These are phyloP conservation scores for Deuterostichococcus epilithicus DNA, from an alignment of 139 green algal genomes.

Conservation along the genomic window DNA sequence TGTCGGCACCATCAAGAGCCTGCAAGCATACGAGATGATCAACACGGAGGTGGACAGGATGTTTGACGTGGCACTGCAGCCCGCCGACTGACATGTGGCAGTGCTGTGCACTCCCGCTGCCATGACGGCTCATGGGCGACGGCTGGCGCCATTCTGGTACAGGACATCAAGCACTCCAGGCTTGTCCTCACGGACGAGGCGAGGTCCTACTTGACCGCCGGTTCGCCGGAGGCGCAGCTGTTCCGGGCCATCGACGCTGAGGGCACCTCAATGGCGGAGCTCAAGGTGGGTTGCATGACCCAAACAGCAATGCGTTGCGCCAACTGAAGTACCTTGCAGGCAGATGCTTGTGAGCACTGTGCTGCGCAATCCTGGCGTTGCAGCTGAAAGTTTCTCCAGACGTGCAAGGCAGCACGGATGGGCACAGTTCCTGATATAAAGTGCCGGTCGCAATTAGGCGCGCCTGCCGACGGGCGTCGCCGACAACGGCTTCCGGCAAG, in stretches of 20 bases:
- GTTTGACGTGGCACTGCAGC: too few relatives aligned
- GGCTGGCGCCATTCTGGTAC: neutral
- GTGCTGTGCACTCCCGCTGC: neutral
- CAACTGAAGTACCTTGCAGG: neutral
- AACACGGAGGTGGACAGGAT: conserved; percentile 55
- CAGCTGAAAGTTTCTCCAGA: too few relatives aligned
- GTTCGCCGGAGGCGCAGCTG: conserved; percentile 83
- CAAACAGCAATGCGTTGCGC: too few relatives aligned
- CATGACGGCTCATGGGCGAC: neutral
- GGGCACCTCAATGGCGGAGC: conserved; percentile 67
- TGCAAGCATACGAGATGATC: conserved; percentile 78
- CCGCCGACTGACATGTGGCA: neutral
- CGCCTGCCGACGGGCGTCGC: conserved; percentile 22
- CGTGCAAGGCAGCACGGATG: too few relatives aligned
- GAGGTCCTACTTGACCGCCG: conserved; percentile 53
- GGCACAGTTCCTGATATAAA: too few relatives aligned
- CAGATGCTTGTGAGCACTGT: neutral
- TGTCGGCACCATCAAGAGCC: conserved; percentile 81
- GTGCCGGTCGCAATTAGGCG: neutral
- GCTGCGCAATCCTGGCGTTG: too few relatives aligned
- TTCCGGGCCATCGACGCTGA: conserved; percentile 66
- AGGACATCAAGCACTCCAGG: conserved; percentile 70
- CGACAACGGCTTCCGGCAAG: conserved; percentile 90
- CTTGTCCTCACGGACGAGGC: conserved; percentile 79
- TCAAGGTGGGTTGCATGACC: conserved; percentile 62